These are phyloP conservation scores for Boletales sp. DNA, from an alignment of 768 basidiomycete species.

Conservation along the genomic window DNA sequence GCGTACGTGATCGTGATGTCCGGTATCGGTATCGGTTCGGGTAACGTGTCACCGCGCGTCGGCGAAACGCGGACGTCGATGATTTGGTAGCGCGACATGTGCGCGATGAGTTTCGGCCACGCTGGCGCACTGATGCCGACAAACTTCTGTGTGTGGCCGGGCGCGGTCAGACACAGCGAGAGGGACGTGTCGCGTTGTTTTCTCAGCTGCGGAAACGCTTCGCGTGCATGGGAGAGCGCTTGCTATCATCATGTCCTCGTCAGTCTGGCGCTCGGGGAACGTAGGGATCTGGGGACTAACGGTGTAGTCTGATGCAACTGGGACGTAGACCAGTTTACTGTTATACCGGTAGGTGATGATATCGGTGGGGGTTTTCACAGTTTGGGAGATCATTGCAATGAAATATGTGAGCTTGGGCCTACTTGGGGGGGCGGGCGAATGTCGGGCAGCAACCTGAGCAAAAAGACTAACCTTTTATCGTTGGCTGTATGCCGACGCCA, in stretches of 20 bases:
- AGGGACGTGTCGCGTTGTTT: conserved; percentile 39
- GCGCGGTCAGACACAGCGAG: conserved; percentile 39
- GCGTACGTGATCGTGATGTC: conserved; percentile 27
- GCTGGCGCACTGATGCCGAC: conserved; percentile 52
- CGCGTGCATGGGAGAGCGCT: conserved; percentile 48
- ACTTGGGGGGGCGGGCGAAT: too few relatives aligned
- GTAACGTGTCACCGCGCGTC: background rate
- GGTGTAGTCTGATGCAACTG: conserved; percentile 39
- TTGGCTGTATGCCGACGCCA: too few relatives aligned
- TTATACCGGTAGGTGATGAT: conserved; percentile 49
- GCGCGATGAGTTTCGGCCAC: conserved; percentile 42
- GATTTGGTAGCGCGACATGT: conserved; percentile 44
- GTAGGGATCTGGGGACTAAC: conserved; percentile 28
- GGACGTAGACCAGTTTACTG: conserved; percentile 48
- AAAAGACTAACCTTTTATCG: too few relatives aligned
- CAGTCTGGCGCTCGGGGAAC: background rate
- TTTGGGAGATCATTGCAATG: background rate
- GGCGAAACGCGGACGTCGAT: conserved; percentile 38
- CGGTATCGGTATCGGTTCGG: conserved; percentile 16
- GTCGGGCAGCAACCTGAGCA: too few relatives aligned
- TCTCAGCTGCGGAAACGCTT: conserved; percentile 45
- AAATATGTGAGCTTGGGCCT: too few relatives aligned
- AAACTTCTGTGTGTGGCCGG: conserved; percentile 30
- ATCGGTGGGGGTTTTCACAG: conserved; percentile 21
- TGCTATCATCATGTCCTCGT: conserved; percentile 28